phyloP scores from a whole-genome alignment of 1,284 basidiomycete species.

The Exobasidium cylindrosporum region DNA sequence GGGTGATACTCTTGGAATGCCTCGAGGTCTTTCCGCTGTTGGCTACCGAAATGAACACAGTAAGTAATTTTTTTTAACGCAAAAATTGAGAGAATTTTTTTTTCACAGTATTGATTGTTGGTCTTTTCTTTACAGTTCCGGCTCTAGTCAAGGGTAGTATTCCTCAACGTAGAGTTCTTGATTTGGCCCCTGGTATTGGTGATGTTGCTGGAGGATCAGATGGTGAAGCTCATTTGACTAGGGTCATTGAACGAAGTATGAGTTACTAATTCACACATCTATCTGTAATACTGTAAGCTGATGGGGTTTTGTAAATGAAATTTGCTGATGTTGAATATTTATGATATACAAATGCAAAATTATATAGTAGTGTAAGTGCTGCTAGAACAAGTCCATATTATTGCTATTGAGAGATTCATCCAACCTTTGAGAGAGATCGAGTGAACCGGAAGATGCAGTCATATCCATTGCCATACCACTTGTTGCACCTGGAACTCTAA shows the following conservation, averaged over 20 bases:
- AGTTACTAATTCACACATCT: constrained; percentile 10
- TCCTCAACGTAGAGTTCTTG: constrained; percentile 80
- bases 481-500: neutral
- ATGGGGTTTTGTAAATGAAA: too few relatives aligned
- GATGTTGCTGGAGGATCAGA: constrained; percentile 69
- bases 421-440: neutral
- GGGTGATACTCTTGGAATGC: constrained; percentile 72
- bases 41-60: constrained; percentile 65
- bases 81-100: neutral
- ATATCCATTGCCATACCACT: neutral
- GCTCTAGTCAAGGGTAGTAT: constrained; percentile 78
- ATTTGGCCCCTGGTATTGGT: constrained; percentile 45
- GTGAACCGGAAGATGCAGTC: neutral
- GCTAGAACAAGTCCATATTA: constrained; percentile 4
- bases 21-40: constrained; percentile 79
- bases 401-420: constrained; percentile 4
- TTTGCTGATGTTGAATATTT: too few relatives aligned
- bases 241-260: constrained; percentile 19
- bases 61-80: constrained; percentile 2
- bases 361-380: neutral
- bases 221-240: constrained; percentile 42
- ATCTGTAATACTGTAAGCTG: too few relatives aligned
- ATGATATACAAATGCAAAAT: neutral
- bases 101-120: too few relatives aligned
- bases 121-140: constrained; percentile 24